Evolutionary conservation across 2,329 filamentous ascomycete species (phyloP), one percentile per base, ranked within the genome.

Genomic region (Leptographium lundbergii): DNA sequence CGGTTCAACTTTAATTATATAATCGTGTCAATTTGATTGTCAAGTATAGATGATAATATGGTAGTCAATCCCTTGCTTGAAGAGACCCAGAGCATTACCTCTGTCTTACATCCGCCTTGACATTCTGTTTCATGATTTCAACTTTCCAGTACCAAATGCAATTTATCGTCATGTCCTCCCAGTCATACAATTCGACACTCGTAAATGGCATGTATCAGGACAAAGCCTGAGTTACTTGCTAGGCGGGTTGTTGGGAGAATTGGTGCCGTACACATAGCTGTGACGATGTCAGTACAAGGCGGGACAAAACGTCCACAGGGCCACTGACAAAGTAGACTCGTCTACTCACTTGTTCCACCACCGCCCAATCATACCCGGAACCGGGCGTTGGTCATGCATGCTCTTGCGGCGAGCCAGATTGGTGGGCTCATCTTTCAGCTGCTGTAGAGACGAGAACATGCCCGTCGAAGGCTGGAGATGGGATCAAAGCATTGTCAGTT

Each of bases 331-430:
- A 42, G 25, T 22, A 39, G 10, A 53, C 10, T n/a, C 3, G 7
- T 42, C 34, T 14, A 66, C 77, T 57, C 69, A 83, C 80, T 76
- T 81, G 64, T 81, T 74, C 77, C 81, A 84, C 71, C 82, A 75
- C 62, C 75, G 72, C 58, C 77, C 77, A 57, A 83, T 70, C 62
- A 82, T 69, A 48, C 80, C 80, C 1, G 74, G 66, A 56, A 73
- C 69, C 17, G 72, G 73, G 60, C 74, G 74, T 66, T 83, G 80
- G 60, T 84, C 81, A 34, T 73, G 73, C 64, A 83, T 71, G 65
- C 79, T 81, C 66, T 78, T 75, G 6, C 81, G 78, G 17, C 80
- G 76, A n/a, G 76, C 75, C 2, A 72, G 52, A 1, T 68, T 68
- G 45, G 60, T 64, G 27, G 76, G 74, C 24, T 69, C 67, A 56